A percentile compares a stretch with the other conserved stretches of the same genome.
These are phyloP conservation scores for Stereocaulon alpinum DNA, from an alignment of 495 filamentous ascomycete species.

Conservation along the genomic window DNA sequence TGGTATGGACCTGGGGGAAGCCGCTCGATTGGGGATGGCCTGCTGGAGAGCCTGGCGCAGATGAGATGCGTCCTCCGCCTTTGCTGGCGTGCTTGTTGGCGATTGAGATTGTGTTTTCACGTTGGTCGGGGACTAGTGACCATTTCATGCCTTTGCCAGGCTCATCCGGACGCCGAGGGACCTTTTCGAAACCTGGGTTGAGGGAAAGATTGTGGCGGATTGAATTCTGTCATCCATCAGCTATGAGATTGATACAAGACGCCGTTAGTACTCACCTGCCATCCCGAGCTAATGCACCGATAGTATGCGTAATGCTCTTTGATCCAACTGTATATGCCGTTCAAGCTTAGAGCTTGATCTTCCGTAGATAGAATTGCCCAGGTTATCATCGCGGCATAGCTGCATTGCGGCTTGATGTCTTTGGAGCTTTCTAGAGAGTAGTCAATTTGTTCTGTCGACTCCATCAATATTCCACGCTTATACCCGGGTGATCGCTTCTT, in stretches of 20 bases:
- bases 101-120: conserved; percentile 47
- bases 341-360: conserved; percentile 78
- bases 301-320: conserved; percentile 84
- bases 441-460: conserved; percentile 71
- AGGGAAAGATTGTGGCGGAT: conserved; percentile 93
- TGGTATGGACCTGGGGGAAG: conserved; percentile 37
- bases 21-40: conserved; percentile 21
- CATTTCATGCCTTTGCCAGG: conserved; percentile 99
- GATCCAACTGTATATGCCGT: conserved; percentile 87
- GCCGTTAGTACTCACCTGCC: conserved; percentile 53
- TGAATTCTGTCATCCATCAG: conserved; percentile 56
- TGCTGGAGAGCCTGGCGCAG: conserved; percentile 46
- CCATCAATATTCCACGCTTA: conserved; percentile 58
- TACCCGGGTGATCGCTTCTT: conserved; percentile 51
- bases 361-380: conserved; percentile 80
- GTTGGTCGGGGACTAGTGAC: conserved; percentile 71
- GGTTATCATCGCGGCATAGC: conserved; percentile 94
- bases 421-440: conserved; percentile 70
- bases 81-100: conserved; percentile 17
- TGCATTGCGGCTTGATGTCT: conserved; percentile 88
- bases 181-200: conserved; percentile 86
- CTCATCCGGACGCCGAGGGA: conserved; percentile 83
- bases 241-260: background rate
- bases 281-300: conserved; percentile 67
- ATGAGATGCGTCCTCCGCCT: conserved; percentile 36